Evolutionary conservation across 495 filamentous ascomycete genomes (phyloP), one percentile per base, ranked within the genome.

Genomic region (Penicillium fimorum): DNA sequence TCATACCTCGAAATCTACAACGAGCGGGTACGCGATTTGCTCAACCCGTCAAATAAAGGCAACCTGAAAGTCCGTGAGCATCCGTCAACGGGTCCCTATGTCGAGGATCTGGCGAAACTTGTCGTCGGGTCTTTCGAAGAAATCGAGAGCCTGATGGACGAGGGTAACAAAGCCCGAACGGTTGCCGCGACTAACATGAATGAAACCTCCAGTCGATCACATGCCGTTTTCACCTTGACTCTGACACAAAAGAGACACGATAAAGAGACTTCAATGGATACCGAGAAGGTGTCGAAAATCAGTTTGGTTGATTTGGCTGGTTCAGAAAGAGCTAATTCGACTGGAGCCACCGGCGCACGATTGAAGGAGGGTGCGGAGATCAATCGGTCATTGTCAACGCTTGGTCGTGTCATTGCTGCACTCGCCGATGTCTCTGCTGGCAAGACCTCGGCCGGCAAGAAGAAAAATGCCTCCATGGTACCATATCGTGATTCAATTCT

Each of bases 131-230:
- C 91, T 20, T 98, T 98, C 68, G 81, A 86, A 45, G 94, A 97
- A 69, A 97, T 97, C 63, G 94, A 97, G 65, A 84, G 96, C 65
- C 77, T 99, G 64, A 97, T 99, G 95, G 95, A 97, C 72, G 94
- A 97, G 74, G 95, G 95, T 61, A 97, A 97, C 75, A 97, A 97
- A 70, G 95, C 95, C 7, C 80, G 95, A 77, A 99, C 95, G 18
- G 95, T 99, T 37, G 95, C 95, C 4, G 95, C 95, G 5, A 99
- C 95, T 37, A 99, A 97, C 79, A 97, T 97, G 94, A 99, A 99
- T 78, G 94, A 97, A 76, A 97, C 95, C 3, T 97, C 92, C 49
- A 96, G 91, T 84, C 84, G 95, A 74, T 96, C 91, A 64, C 95
- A 99, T 68, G 95, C 95, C 35, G 95, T 99, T 13, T 99, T 99